Evolutionary conservation across 2,329 filamentous ascomycete species (phyloP).

Genomic region (Penicillium janthinellum): DNA sequence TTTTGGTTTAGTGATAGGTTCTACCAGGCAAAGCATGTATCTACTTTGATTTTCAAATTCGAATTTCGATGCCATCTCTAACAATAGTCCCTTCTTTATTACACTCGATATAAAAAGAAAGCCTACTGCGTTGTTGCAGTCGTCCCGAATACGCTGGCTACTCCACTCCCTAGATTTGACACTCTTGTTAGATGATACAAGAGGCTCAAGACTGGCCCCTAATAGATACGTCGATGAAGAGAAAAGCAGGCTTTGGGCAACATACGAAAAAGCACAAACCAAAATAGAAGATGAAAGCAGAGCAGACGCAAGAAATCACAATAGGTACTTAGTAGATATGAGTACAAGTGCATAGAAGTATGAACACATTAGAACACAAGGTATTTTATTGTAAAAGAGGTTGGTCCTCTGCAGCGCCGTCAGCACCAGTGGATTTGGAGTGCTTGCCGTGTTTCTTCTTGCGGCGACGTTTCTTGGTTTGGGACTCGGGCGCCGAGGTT

Average conservation of each 20-base stretch:
- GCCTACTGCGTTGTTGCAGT: background rate
- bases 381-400: conserved; percentile 20
- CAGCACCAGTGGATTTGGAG: conserved; percentile 13
- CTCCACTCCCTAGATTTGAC: background rate
- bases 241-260: background rate
- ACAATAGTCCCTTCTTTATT: background rate
- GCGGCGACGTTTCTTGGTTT: conserved; percentile 23
- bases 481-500: conserved; percentile 4
- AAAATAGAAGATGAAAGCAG: background rate
- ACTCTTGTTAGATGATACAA: background rate
- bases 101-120: background rate
- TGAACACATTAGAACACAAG: background rate
- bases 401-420: conserved; percentile 20
- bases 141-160: background rate
- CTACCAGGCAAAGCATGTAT: background rate
- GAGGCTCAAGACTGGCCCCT: background rate
- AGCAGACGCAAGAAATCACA: background rate
- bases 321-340: background rate
- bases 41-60: conserved; percentile 1
- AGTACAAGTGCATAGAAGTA: background rate
- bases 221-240: background rate
- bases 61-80: background rate
- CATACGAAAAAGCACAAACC: background rate
- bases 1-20: background rate
- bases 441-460: conserved; percentile 27